A percentile compares a stretch with the other conserved stretches of the same genome.
Conservation (phyloP, 768 basidiomycete genomes). For the Postia placenta region DNA sequence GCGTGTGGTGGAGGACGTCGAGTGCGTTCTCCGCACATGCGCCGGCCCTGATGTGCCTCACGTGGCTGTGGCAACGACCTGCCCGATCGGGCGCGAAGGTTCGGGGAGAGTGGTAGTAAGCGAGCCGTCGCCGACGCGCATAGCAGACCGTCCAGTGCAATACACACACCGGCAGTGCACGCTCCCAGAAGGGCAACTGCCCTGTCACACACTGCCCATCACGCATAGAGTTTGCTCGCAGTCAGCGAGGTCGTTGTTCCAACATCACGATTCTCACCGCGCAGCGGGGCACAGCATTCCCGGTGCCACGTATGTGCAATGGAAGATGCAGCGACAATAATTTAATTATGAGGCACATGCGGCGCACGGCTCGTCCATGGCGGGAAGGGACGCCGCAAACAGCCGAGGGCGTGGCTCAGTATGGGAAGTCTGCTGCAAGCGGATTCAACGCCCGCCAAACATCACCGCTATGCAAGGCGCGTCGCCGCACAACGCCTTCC, state of each 20-base stretch:
- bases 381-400: conserved; percentile 14
- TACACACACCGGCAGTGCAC: too few relatives aligned
- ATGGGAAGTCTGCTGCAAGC: conserved; percentile 27
- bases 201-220: too few relatives aligned
- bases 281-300: too few relatives aligned
- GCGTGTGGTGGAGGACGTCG: conserved; percentile 4
- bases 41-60: conserved; percentile 9
- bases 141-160: too few relatives aligned
- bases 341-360: neutral
- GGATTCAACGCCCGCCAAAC: conserved; percentile 30
- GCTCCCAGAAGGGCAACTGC: too few relatives aligned
- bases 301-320: too few relatives aligned
- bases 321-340: too few relatives aligned
- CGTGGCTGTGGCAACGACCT: conserved; percentile 9
- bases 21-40: conserved; percentile 3
- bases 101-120: too few relatives aligned
- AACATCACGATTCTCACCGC: too few relatives aligned
- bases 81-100: neutral
- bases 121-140: too few relatives aligned
- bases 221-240: too few relatives aligned
- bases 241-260: too few relatives aligned
- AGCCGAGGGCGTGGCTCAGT: conserved; percentile 33
- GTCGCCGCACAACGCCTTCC: conserved; percentile 28
- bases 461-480: conserved; percentile 16
- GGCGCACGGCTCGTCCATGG: neutral